Conservation (phyloP, 805 yeast genomes). For the Candida boidinii region DNA sequence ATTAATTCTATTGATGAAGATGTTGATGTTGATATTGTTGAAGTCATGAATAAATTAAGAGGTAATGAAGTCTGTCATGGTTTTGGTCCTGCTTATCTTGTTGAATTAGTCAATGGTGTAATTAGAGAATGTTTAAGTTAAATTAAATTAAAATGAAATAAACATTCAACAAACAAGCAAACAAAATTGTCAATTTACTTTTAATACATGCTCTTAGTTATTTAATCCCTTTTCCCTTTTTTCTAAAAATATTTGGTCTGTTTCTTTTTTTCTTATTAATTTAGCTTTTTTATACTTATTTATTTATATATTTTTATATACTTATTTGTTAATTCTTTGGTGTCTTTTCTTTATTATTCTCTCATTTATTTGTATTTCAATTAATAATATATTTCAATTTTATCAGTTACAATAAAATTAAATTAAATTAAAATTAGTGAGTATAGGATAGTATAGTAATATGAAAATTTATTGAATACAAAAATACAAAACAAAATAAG, state of each 20-base stretch:
- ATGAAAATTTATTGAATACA: no score
- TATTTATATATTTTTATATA: no score
- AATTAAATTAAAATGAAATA: constrained; percentile 2
- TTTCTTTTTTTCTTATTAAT: constrained; percentile 1
- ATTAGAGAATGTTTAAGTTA: constrained; percentile 13
- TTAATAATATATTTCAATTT: no score
- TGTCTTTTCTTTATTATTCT: no score
- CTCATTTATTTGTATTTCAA: no score
- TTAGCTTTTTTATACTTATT: neutral
- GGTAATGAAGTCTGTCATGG: constrained; percentile 78
- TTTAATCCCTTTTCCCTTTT: neutral
- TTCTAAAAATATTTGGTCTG: neutral
- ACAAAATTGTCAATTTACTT: neutral
- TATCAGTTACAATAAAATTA: no score
- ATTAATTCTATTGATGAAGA: constrained; percentile 40
- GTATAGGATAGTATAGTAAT: no score
- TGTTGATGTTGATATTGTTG: constrained; percentile 49
- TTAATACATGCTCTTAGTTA: no score
- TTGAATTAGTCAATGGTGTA: constrained; percentile 32
- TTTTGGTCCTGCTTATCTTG: constrained; percentile 60
- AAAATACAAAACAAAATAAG: no score
- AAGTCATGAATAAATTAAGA: constrained; percentile 47
- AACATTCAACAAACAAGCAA: no score
- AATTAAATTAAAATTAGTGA: no score
- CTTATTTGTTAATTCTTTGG: no score